A percentile compares a stretch with the other conserved stretches of the same genome.
Evolutionary conservation across 2,329 filamentous ascomycete genomes (phyloP).

Genomic region (Trichoderma cornu-damae): DNA sequence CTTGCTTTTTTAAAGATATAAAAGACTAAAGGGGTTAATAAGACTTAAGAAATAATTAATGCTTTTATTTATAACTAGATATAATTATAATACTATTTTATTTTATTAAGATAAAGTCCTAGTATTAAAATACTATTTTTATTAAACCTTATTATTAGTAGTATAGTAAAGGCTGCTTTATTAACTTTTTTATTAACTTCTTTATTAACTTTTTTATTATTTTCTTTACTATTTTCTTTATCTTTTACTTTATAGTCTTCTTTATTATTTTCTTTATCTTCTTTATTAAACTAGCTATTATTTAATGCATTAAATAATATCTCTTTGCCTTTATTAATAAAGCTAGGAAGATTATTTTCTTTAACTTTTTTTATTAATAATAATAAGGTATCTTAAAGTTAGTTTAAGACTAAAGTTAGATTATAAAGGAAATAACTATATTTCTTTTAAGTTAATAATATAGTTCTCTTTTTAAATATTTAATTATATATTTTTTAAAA

Average conservation of each 20-base stretch:
- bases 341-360: neutral
- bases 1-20: neutral
- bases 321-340: neutral
- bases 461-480: conserved; percentile 1
- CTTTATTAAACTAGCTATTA: neutral
- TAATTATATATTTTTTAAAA: neutral
- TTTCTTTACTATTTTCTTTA: neutral
- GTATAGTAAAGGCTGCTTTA: neutral
- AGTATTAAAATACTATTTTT: too few relatives aligned
- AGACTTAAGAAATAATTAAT: neutral
- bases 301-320: neutral
- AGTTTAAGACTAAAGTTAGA: neutral
- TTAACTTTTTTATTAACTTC: neutral
- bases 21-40: neutral
- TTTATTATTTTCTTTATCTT: neutral
- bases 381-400: neutral
- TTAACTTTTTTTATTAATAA: neutral
- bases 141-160: neutral
- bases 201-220: too few relatives aligned
- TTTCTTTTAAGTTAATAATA: neutral
- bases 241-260: neutral
- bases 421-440: neutral
- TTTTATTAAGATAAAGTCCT: neutral
- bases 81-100: neutral
- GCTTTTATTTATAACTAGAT: neutral